These are phyloP conservation scores for Globisporangium ultimum DNA, from an alignment of 352 stramenopile genomes.

Conservation along the genomic window DNA sequence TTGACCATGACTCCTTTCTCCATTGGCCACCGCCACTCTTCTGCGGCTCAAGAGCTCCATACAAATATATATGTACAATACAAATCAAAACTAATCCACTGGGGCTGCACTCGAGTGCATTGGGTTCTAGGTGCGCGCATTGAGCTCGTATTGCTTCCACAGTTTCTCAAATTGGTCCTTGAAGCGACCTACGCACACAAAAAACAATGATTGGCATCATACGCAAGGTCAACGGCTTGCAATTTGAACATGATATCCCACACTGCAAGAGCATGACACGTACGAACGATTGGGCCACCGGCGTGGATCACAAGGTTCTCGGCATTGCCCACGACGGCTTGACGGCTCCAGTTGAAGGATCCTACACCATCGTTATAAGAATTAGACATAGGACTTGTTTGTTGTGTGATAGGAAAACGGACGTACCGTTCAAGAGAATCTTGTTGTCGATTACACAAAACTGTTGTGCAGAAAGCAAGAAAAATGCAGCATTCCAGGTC, in stretches of 20 bases:
- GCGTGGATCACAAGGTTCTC: constrained; percentile 64
- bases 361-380: constrained; percentile 15
- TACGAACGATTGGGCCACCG: constrained; percentile 51
- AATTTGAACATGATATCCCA: background rate
- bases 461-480: constrained; percentile 13
- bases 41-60: no score
- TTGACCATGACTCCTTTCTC: no score
- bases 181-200: constrained; percentile 34
- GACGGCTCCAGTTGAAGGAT: constrained; percentile 76
- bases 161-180: constrained; percentile 59
- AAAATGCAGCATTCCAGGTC: no score
- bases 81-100: no score
- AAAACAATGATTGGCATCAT: background rate
- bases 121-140: constrained; percentile 1
- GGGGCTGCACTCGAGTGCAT: no score
- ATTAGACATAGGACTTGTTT: background rate
- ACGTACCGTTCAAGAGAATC: constrained; percentile 53
- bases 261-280: constrained; percentile 5
- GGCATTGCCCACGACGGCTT: constrained; percentile 56
- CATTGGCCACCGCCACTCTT: no score
- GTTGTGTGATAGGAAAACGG: no score
- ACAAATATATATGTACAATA: no score
- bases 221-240: background rate
- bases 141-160: constrained; percentile 53
- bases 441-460: constrained; percentile 69